Base-by-base conservation (phyloP, 495 filamentous ascomycete species). In the Aspergillus coremiiformis region DNA sequence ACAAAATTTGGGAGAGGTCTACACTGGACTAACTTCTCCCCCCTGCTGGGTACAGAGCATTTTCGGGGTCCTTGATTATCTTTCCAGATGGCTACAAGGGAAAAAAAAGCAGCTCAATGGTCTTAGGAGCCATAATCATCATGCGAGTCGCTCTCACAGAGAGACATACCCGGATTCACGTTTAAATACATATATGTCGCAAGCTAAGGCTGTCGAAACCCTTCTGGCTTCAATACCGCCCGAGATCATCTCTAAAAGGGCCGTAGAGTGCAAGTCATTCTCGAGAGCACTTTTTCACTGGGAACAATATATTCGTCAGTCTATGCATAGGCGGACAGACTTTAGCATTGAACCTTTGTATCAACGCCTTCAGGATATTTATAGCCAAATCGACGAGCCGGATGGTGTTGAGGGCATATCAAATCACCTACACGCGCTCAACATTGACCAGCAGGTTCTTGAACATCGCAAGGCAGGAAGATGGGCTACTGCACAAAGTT, bases 401-500 rank as follows among this genome's bases (percentile, higher is more conserved):
- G 93, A 99, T 66, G 91, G 94, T 0, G 85, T 99, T 37, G 90
- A 96, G 62, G 93, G 93, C 5, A 88, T 99, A 43, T 96, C 92
- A 9, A 82, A 86, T 5, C 83, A 93, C 61, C 67, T 96, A 21
- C 83, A 85, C 45, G 82, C 85, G 9, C 73, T 96, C 17, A 84
- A 90, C 52, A 80, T 95, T 47, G 87, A 96, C 41, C 91, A 96
- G 61, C 91, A 99, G 59, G 82, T 95, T 29, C 73, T 96, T 46
- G 90, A 91, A 56, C 90, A 97, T 64, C 81, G 84, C 30, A 96
- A 94, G 62, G 87, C 89, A 30, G 92, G 90, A n/a, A 79, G 91
- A 63, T 99, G 91, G 93, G 87, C 88, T n/a, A 89, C 93, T 44
- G 94, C 89, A 39, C 92, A 96, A 70, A 93, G 86, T 57, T 99